Conservation (phyloP, 257 asterid species). For the Cynanchum wilfordii region DNA sequence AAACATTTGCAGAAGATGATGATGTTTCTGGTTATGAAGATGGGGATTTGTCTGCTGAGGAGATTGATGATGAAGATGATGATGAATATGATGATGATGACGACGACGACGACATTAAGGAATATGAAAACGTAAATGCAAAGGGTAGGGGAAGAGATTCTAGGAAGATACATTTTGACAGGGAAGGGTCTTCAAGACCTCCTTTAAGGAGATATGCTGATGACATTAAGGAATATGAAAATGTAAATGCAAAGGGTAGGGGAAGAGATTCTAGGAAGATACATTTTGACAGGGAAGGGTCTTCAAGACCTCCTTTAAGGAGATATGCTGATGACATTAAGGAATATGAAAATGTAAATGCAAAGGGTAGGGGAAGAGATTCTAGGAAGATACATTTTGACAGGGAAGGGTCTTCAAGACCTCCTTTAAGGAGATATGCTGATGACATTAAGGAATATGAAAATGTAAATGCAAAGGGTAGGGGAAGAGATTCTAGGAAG, state of each 20-base stretch:
- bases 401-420: constrained; percentile 7
- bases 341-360: neutral
- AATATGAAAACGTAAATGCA: too few relatives aligned
- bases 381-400: constrained; percentile 13
- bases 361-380: constrained; percentile 18
- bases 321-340: constrained; percentile 15
- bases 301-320: too few relatives aligned
- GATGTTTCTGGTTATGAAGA: constrained; percentile 31
- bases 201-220: too few relatives aligned
- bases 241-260: too few relatives aligned
- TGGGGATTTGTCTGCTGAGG: constrained; percentile 31
- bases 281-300: too few relatives aligned
- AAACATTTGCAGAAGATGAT: constrained; percentile 28
- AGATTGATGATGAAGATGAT: constrained; percentile 21
- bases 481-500: constrained; percentile 18
- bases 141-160: too few relatives aligned
- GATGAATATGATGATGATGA: constrained; percentile 27
- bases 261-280: too few relatives aligned
- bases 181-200: too few relatives aligned
- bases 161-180: too few relatives aligned
- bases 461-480: constrained; percentile 4
- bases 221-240: too few relatives aligned
- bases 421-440: constrained; percentile 14
- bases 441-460: constrained; percentile 10
- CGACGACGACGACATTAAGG: too few relatives aligned